Conservation (phyloP, 1,284 basidiomycete genomes). For the Peniophora sp. region DNA sequence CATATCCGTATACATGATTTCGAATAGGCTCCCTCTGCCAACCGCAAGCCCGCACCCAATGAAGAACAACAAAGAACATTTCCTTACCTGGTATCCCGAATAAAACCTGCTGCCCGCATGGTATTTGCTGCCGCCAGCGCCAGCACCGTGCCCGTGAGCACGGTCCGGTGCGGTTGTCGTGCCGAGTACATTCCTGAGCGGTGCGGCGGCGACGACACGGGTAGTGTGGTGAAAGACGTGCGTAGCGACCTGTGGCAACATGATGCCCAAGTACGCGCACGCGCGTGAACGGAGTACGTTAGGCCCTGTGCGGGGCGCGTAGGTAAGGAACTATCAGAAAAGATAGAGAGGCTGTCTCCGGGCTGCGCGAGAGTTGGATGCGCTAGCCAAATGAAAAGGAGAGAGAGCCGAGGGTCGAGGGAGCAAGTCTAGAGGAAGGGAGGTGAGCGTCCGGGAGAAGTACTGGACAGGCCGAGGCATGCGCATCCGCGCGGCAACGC, state of each 20-base stretch:
- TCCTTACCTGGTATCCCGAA: constrained; percentile 44
- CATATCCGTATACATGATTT: too few relatives aligned
- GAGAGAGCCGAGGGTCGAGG: background rate
- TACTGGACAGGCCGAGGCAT: too few relatives aligned
- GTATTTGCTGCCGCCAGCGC: constrained; percentile 55
- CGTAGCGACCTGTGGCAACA: constrained; percentile 77
- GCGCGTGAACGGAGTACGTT: background rate
- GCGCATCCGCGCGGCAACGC: too few relatives aligned
- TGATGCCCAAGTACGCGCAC: constrained; percentile 18
- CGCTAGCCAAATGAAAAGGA: background rate
- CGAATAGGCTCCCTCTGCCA: too few relatives aligned
- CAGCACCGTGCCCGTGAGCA: constrained; percentile 22
- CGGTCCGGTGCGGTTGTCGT: constrained; percentile 45
- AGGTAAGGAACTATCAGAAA: background rate
- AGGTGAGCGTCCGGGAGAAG: too few relatives aligned
- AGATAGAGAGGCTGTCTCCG: background rate
- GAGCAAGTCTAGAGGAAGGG: background rate
- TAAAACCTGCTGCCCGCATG: constrained; percentile 64
- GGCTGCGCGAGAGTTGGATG: too few relatives aligned
- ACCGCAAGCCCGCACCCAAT: too few relatives aligned
- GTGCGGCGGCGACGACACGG: constrained; percentile 65
- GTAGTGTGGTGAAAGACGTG: constrained; percentile 67
- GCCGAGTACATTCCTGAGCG: background rate
- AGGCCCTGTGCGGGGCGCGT: background rate
- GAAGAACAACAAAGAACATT: too few relatives aligned